A percentile compares a stretch with the other conserved stretches of the same genome.
These are phyloP conservation scores for Sanghuangporus sanghuang DNA, from an alignment of 1,284 basidiomycete genomes.

Conservation along the genomic window DNA sequence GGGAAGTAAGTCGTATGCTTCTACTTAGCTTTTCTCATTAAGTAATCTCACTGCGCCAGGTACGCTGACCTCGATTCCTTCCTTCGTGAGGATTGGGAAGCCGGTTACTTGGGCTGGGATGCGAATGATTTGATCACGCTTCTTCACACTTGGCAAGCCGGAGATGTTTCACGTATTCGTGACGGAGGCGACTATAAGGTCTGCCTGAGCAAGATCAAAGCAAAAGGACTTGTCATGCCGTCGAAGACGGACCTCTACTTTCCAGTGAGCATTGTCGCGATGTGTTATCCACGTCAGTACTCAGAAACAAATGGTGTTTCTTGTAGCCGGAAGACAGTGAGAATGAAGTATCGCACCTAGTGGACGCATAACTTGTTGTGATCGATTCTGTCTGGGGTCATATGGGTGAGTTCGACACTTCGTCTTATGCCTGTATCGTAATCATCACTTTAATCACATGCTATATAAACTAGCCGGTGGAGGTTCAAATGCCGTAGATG, in stretches of 20 bases:
- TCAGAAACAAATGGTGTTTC: background rate
- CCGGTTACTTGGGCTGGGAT: constrained; percentile 44
- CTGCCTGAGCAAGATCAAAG: constrained; percentile 39
- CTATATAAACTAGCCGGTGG: constrained; percentile 33
- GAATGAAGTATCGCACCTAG: constrained; percentile 41
- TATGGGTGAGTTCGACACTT: constrained; percentile 34
- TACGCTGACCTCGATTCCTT: constrained; percentile 46
- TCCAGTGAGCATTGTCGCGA: constrained; percentile 32
- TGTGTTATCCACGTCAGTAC: background rate
- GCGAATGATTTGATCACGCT: constrained; percentile 52
- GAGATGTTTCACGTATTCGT: constrained; percentile 45
- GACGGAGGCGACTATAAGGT: constrained; percentile 38
- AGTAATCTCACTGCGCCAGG: constrained; percentile 22
- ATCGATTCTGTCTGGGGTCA: constrained; percentile 58
- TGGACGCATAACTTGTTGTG: constrained; percentile 39
- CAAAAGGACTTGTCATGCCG: constrained; percentile 52
- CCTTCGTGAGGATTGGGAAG: constrained; percentile 49
- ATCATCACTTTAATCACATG: background rate
- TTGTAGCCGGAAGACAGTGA: constrained; percentile 52
- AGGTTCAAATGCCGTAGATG: constrained; percentile 33
- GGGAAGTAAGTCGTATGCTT: constrained; percentile 31
- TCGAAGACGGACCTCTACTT: constrained; percentile 58
- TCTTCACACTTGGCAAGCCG: constrained; percentile 50
- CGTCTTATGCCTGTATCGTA: background rate
- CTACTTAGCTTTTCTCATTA: constrained; percentile 7